Evolutionary conservation across 2,329 filamentous ascomycete genomes (phyloP), one percentile per base, ranked within the genome.

Genomic region (Keithomyces neogunnii): DNA sequence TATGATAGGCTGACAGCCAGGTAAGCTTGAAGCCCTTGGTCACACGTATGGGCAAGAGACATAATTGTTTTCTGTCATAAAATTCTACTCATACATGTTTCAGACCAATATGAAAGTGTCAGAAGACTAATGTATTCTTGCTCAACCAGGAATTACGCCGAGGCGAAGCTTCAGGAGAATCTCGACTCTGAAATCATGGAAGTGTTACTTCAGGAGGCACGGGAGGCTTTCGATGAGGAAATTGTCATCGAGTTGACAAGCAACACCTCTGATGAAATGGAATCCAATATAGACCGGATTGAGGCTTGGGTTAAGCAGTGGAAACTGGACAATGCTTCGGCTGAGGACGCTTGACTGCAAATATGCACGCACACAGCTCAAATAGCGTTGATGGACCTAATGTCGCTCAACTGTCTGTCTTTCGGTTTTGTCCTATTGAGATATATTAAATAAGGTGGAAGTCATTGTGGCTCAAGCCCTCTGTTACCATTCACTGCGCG

Each of bases 111-210:
- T 28, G 19, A 11, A 13, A 7, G 9, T 28, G 28, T 13, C 19
- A 19, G 43, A 38, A 26, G 36, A 36, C 31, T 45, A 32, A 38
- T 45, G 11, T 28, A 42, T 4, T 26, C 10, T 10, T 31, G 7
- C 10, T 30, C 29, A 9, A 40, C 28, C 39, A 88, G 86, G 58
- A 86, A 89, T 55, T 96, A 96, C 67, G 77, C 81, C 55, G 88
- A 93, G 64, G 77, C 80, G 56, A 99, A 99, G 69, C 74, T 99
- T 43, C 88, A 97, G 67, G 93, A 97, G 69, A 99, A 99, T 65
- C 74, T 99, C 54, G 93, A 99, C 68, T 87, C 89, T 32, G 93
- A 99, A 73, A 97, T 99, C 64, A 97, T 99, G 85, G 87, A 96
- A 64, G 89, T 97, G 30, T 73, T 99, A 51, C 74, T 95, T 26